Evolutionary conservation across 169 alveolate genomes (phyloP).

Genomic region (Toxoplasma gondii): DNA sequence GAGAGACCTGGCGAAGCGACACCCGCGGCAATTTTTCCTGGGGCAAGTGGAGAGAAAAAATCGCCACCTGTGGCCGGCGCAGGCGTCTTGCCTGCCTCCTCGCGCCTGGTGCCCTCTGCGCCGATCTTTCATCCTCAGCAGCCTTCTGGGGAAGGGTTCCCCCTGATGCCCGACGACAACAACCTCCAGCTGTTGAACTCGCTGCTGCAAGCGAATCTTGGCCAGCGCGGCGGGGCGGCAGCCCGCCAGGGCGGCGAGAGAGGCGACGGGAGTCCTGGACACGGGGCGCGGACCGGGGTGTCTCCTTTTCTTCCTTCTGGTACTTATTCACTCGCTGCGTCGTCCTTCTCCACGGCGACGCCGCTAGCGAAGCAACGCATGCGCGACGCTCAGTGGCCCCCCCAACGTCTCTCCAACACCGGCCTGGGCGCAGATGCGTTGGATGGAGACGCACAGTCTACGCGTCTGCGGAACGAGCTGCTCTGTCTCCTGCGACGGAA

Average conservation of each 20-base stretch:
- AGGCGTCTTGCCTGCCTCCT: background rate
- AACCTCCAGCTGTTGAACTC: background rate
- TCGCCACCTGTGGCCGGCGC: background rate
- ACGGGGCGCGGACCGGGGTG: background rate
- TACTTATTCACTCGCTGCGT: background rate
- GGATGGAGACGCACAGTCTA: background rate
- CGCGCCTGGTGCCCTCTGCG: background rate
- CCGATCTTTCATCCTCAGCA: conserved; percentile 14
- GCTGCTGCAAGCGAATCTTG: background rate
- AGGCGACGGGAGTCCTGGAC: background rate
- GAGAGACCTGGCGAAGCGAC: background rate
- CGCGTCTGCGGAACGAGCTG: background rate
- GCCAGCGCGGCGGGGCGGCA: background rate
- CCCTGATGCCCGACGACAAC: background rate
- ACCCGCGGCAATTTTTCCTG: background rate
- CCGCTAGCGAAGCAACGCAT: no score
- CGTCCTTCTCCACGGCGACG: background rate
- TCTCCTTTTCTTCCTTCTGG: background rate
- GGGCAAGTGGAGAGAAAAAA: background rate
- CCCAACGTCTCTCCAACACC: background rate
- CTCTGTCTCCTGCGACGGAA: background rate
- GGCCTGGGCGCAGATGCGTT: background rate
- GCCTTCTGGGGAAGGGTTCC: background rate
- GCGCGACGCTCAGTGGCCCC: background rate
- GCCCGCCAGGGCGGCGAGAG: background rate